Evolutionary conservation across 768 basidiomycete species (phyloP), one percentile per base, ranked within the genome.

Genomic region (Russula sp.): DNA sequence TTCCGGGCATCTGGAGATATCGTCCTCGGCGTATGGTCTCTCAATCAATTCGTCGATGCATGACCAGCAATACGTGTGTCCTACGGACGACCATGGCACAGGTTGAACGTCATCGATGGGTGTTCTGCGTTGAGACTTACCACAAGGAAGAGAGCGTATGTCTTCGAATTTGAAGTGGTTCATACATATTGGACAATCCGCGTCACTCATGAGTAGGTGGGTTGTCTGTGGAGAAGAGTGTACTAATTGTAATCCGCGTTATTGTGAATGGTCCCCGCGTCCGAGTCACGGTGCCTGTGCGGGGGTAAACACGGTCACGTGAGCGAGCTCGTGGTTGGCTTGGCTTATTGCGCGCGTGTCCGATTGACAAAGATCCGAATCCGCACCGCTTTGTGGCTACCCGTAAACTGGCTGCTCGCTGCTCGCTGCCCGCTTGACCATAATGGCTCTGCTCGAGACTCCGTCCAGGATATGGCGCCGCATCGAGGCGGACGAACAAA

Each of bases 381-480:
- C 27, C 27, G 27, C 27, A 27, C 27, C 2, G 27, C 27, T 27
- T 27, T 27, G 27, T 27, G 27, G 27, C 2, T 27, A 27, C 27
- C 27, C 27, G 27, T 27, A 27, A 27, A 27, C 27, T 37, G 10
- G 8, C 10, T 37, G 35, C 35, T 37, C 31, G 14, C 32, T 14
- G 32, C 27, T n/a, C 18, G 14, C 52, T 32, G 18, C 22, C 6
- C 27, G 13, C 35, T 20, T 42, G 16, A 14, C 53, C 47, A 16
- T 34, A 51, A 70, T 68, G 37, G 60, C 64, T 20, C 70, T 74
- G 32, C 68, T 77, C 9, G 91, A 94, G 74, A 94, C 91, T 16
- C 91, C 91, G 0, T 93, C 91, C 31, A 80, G 90, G 49, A 85
- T 94, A 70, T 89, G 87, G 87, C 81, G 91, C 34, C 82, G 91